Evolutionary conservation across 306 rosid genomes (phyloP), one percentile per base, ranked within the genome.

Genomic region (Quercus wislizeni): DNA sequence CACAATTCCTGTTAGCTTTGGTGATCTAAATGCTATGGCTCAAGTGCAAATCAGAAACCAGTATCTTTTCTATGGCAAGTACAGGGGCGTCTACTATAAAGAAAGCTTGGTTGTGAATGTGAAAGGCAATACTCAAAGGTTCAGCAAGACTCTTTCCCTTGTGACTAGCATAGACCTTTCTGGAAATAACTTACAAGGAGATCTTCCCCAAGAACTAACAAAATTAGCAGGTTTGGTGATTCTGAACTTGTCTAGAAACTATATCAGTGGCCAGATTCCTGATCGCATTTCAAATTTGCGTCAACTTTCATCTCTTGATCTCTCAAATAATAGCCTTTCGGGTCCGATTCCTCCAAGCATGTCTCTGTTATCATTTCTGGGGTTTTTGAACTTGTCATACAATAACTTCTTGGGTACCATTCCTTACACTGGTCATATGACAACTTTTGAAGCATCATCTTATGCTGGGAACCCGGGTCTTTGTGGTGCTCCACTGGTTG

Each of bases 161-260:
- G 88, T 89, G 11, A 81, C 75, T 7, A 43, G 87, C 79, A 69
- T 89, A 27, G 91, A 83, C 78, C 84, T 89, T 49, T 89, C 93
- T 2, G 81, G 79, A 41, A 89, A 89, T 11, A 57, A 83, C 28
- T 74, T 89, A 43, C 55, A 59, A 43, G 86, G 89, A 82, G 78
- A 30, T 61, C 9, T 89, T 69, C 91, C 87, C 0, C 23, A 21
- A 7, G 89, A 79, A 62, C 79, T 85, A 10, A 83, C 88, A 51
- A 86, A 81, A 3, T 35, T 89, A 56, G 55, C 59, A 1, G 91
- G 91, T 59, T 68, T 89, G 76, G 23, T 81, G 68, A 10, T 68
- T 75, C 65, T 89, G 72, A 81, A 85, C 81, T 61, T 85, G 59
- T 83, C 92, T 31, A 11, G 69, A 79, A 89, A 89, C 75, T 76